Evolutionary conservation across 139 green algal genomes (phyloP).

Genomic region (Edaphochlamys debaryana): DNA sequence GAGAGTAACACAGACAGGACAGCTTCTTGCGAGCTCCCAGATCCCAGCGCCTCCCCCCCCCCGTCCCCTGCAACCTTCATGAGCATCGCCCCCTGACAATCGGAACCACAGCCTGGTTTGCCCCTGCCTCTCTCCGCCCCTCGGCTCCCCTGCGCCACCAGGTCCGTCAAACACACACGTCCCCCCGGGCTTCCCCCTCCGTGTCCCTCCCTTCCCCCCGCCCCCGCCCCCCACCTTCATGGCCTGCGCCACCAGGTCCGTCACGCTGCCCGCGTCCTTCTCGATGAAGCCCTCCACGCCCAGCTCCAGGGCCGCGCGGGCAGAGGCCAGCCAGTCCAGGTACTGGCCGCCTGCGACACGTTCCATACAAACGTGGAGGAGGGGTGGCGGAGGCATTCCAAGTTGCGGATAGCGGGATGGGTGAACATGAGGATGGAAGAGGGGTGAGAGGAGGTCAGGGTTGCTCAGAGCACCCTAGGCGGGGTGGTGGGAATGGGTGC

Average conservation of each 20-base stretch:
- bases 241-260: constrained; percentile 25
- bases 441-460: background rate
- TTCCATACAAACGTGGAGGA: too few relatives aligned
- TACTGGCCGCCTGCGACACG: constrained; percentile 52
- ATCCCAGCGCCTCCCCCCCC: too few relatives aligned
- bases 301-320: constrained; percentile 61
- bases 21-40: too few relatives aligned
- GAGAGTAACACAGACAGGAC: too few relatives aligned
- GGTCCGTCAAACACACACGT: too few relatives aligned
- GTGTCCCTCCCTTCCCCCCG: background rate
- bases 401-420: background rate
- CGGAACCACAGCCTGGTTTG: too few relatives aligned
- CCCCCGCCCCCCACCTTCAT: background rate
- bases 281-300: constrained; percentile 83
- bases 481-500: background rate
- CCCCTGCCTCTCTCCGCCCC: too few relatives aligned
- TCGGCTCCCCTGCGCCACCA: too few relatives aligned
- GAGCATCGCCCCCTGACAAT: too few relatives aligned
- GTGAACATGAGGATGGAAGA: background rate
- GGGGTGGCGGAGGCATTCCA: background rate
- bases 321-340: constrained; percentile 62
- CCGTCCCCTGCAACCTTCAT: too few relatives aligned
- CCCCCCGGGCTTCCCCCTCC: background rate
- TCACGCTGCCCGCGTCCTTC: constrained; percentile 64
- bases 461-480: background rate